phyloP scores from a whole-genome alignment of 106 monocot genomes.

The Acorus gramineus region DNA sequence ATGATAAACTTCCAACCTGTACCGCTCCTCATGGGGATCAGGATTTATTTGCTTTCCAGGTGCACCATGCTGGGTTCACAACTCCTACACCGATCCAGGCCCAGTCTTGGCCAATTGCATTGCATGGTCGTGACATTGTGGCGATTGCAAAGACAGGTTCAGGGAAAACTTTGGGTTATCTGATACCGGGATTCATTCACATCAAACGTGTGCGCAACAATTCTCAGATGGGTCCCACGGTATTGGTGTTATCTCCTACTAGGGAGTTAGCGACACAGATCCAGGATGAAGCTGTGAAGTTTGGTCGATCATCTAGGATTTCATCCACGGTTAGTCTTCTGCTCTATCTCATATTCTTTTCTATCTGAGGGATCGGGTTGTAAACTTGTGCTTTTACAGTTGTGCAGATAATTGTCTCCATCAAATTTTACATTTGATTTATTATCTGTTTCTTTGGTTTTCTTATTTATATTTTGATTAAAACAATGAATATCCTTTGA shows the following conservation, averaged over 20 bases:
- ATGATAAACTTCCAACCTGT: background rate
- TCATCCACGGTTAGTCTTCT: conserved; percentile 72
- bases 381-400: too few relatives aligned
- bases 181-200: conserved; percentile 78
- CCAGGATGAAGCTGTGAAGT: conserved; percentile 69
- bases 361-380: background rate
- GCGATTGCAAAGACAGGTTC: conserved; percentile 97
- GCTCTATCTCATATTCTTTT: background rate
- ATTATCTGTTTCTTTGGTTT: too few relatives aligned
- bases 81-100: conserved; percentile 91
- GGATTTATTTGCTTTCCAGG: conserved; percentile 29
- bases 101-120: conserved; percentile 91
- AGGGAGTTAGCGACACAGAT: conserved; percentile 97
- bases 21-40: background rate
- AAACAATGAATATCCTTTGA: too few relatives aligned
- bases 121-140: conserved; percentile 67
- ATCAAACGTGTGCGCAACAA: conserved; percentile 54
- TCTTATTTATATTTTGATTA: too few relatives aligned
- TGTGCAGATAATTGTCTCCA: too few relatives aligned
- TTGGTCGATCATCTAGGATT: conserved; percentile 71
- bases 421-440: too few relatives aligned
- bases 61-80: conserved; percentile 79
- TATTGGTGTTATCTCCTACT: conserved; percentile 81
- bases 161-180: conserved; percentile 92
- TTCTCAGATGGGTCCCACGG: conserved; percentile 68